Evolutionary conservation across 1,139 yeast species (phyloP), one percentile per base, ranked within the genome.

Genomic region (Pichia sp.): DNA sequence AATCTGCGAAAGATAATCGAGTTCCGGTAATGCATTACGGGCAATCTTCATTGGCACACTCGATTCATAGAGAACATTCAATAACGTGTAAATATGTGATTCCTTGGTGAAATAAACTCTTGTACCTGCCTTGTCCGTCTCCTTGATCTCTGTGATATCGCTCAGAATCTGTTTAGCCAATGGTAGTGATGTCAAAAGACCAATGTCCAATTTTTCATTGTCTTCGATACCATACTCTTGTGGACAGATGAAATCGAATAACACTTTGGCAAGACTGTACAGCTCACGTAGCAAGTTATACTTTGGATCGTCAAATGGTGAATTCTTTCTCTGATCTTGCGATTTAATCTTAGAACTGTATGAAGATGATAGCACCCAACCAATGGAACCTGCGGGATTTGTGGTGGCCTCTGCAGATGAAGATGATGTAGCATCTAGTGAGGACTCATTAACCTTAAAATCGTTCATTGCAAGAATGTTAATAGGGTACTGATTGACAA

Each of bases 181-280:
- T 3, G 99, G 99, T 51, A 93, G 69, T 1, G 96, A 86, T 0
- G 99, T 93, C 49, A 93, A 67, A 42, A 93, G 66, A 3, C 99
- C 98, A 64, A 93, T 93, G 58, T 93, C 98, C 43, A 93, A 69
- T 56, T 93, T 93, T 58, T 93, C 98, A 54, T 83, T 84, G 53
- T 87, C 95, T 47, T 88, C 88, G 48, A 93, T 93, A 46, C 99
- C 99, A 55, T 93, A 93, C 56, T 93, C 98, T 60, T 93, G 97
- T 11, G 99, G 99, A 60, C 98, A 91, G 36, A 93, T 87, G 53
- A 91, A 91, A 61, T 93, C 99, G 62, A 93, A 93, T 46, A 93
- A 64, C 5, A 93, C 96, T 58, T 93, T 93, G 1, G 96, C 85
- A 38, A 93, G 67, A 45, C 91, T 69, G 58, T 88, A 93, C 39